phyloP scores from a whole-genome alignment of 2,329 filamentous ascomycete genomes.

The Hypoxylon sp. region DNA sequence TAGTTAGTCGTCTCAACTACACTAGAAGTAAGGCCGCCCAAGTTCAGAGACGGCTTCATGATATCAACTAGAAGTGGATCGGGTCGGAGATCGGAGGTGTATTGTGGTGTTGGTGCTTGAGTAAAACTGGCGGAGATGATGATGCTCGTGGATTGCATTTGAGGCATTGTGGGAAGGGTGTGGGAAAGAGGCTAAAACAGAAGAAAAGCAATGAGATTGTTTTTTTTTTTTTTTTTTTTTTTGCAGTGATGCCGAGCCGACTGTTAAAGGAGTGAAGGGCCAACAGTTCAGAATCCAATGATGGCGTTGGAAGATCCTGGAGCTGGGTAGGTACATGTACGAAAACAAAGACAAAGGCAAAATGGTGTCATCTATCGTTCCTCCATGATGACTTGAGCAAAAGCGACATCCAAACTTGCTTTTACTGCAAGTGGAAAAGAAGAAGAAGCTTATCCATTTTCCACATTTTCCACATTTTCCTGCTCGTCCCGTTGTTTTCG shows the following conservation, averaged over 20 bases:
- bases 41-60: conserved; percentile 13
- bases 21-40: conserved; percentile 12
- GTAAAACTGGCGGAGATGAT: conserved; percentile 36
- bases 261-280: conserved; percentile 21
- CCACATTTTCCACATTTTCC: conserved; percentile 33
- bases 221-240: not conserved
- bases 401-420: conserved; percentile 6
- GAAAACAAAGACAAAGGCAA: conserved; percentile 18
- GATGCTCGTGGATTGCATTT: conserved; percentile 19
- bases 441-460: conserved; percentile 35
- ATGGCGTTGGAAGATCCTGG: conserved; percentile 36
- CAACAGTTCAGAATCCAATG: conserved; percentile 31
- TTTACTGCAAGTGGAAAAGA: conserved; percentile 20
- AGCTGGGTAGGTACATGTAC: conserved; percentile 15
- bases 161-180: not conserved
- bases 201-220: conserved; percentile 9
- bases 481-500: conserved; percentile 3
- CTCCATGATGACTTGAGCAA: conserved; percentile 25
- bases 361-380: conserved; percentile 11
- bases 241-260: conserved; percentile 25
- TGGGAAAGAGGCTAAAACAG: conserved; percentile 23
- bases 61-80: conserved; percentile 7
- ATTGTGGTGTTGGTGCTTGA: conserved; percentile 5
- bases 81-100: conserved; percentile 3
- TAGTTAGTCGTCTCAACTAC: conserved; percentile 6